Percentiles rank a stretch among this genome's conserved stretches.
These are phyloP conservation scores for Cyclostephanos tholiformis DNA, from an alignment of 108 stramenopile species.

Conservation along the genomic window DNA sequence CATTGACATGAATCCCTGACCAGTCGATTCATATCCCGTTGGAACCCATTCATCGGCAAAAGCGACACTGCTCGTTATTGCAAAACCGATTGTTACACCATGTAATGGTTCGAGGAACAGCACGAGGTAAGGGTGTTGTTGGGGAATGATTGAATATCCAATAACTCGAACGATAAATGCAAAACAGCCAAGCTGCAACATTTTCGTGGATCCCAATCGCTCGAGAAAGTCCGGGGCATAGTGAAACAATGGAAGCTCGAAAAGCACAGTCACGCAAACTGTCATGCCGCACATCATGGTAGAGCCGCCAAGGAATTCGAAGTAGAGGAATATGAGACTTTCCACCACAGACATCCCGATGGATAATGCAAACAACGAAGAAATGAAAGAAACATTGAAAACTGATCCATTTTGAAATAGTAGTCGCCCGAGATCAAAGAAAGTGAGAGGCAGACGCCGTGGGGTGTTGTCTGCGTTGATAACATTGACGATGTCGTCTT, in stretches of 20 bases:
- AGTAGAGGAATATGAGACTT: conserved; percentile 56
- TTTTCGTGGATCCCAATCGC: conserved; percentile 33
- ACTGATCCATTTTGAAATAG: conserved; percentile 28
- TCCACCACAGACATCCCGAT: conserved; percentile 61
- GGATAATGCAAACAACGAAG: conserved; percentile 47
- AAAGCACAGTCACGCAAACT: conserved; percentile 66
- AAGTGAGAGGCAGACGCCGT: conserved; percentile 2
- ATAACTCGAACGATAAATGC: conserved; percentile 62
- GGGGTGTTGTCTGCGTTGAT: neutral
- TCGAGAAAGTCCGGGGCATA: conserved; percentile 52
- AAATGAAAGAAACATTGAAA: conserved; percentile 39
- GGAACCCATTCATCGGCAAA: conserved; percentile 53
- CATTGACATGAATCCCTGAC: conserved; percentile 47
- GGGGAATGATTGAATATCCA: conserved; percentile 62
- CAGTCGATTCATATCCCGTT: conserved; percentile 49
- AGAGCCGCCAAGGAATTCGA: conserved; percentile 53
- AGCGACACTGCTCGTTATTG: conserved; percentile 49
- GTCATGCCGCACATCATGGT: conserved; percentile 50
- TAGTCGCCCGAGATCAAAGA: conserved; percentile 15
- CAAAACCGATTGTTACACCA: conserved; percentile 66
- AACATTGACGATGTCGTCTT: conserved; percentile 2
- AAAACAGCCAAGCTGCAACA: conserved; percentile 49
- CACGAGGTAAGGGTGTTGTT: conserved; percentile 45
- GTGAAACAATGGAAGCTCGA: conserved; percentile 72
- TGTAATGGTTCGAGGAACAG: conserved; percentile 67